phyloP scores from a whole-genome alignment of 805 yeast species.

The Candida ficus region DNA sequence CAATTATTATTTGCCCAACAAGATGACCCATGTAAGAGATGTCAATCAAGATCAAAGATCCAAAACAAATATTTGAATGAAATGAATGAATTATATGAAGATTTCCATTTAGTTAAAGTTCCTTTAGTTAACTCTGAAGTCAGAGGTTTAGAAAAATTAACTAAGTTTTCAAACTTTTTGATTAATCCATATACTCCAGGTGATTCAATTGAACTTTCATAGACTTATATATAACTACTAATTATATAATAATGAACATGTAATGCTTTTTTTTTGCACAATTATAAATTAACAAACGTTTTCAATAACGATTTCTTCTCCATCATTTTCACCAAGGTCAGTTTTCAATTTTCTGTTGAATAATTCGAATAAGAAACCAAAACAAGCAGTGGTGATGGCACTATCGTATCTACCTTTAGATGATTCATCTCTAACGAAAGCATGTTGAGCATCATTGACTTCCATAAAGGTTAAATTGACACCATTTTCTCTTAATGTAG shows the following conservation, averaged over 20 bases:
- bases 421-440: constrained; percentile 72
- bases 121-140: constrained; percentile 94
- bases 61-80: constrained; percentile 93
- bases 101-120: constrained; percentile 92
- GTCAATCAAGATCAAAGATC: constrained; percentile 91
- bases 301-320: constrained; percentile 45
- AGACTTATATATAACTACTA: neutral
- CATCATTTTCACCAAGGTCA: constrained; percentile 62
- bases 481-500: constrained; percentile 48
- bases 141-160: constrained; percentile 84
- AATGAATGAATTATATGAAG: constrained; percentile 94
- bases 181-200: constrained; percentile 72
- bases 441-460: constrained; percentile 76
- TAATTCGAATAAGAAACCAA: constrained; percentile 63
- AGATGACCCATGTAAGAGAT: constrained; percentile 80
- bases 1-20: constrained; percentile 82
- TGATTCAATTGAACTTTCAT: constrained; percentile 18
- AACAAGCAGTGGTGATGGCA: constrained; percentile 64
- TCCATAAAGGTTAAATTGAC: constrained; percentile 70
- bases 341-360: constrained; percentile 63
- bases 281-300: constrained; percentile 49
- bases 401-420: constrained; percentile 81
- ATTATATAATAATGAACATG: neutral
- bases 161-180: constrained; percentile 76
- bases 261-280: neutral